A percentile compares a stretch with the other conserved stretches of the same genome.
Evolutionary conservation across 108 stramenopile genomes (phyloP).

Genomic region (Fistulifera pelliculosa): DNA sequence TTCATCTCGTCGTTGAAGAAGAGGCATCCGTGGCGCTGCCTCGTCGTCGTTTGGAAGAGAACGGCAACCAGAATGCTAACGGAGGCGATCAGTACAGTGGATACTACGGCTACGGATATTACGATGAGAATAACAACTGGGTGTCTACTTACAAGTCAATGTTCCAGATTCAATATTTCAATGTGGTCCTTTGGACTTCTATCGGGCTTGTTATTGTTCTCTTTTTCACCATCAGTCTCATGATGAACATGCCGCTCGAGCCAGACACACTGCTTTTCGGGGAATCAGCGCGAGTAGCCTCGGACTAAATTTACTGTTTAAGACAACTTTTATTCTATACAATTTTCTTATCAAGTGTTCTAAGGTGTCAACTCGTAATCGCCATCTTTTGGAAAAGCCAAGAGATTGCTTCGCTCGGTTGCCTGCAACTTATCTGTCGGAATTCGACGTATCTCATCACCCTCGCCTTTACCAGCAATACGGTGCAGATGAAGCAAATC

Average conservation of each 20-base stretch:
- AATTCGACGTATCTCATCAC: no score
- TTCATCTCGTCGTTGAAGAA: constrained; percentile 77
- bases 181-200: constrained; percentile 77
- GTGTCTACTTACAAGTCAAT: constrained; percentile 70
- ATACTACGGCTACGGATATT: constrained; percentile 62
- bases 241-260: constrained; percentile 68
- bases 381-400: no score
- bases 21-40: constrained; percentile 26
- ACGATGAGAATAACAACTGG: constrained; percentile 42
- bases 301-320: no score
- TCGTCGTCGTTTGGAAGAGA: constrained; percentile 26
- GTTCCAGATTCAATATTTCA: constrained; percentile 87
- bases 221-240: constrained; percentile 47
- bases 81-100: constrained; percentile 18
- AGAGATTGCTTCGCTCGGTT: no score
- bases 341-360: no score
- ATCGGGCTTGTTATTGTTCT: constrained; percentile 54
- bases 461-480: no score
- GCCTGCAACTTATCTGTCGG: no score
- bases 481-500: no score
- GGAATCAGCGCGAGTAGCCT: constrained; percentile 32
- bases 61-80: constrained; percentile 13
- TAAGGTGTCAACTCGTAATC: no score
- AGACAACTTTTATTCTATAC: no score
- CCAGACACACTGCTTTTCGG: constrained; percentile 76